A percentile compares a stretch with the other conserved stretches of the same genome.
phyloP scores from a whole-genome alignment of 2,329 filamentous ascomycete species.

The Penicillium paneum region DNA sequence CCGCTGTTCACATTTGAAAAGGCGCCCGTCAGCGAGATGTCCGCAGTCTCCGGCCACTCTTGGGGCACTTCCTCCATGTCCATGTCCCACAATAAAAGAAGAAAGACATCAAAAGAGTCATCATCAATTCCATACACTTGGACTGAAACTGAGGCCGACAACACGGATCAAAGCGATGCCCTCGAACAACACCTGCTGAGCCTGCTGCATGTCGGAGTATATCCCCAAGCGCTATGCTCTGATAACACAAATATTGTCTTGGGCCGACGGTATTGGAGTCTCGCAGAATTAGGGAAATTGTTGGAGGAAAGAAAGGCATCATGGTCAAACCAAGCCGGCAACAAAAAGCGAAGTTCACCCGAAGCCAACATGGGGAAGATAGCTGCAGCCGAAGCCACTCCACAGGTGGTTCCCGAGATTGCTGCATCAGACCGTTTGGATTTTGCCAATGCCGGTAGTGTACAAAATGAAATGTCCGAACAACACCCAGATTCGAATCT shows the following conservation, averaged over 20 bases:
- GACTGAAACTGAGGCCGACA: constrained; percentile 1
- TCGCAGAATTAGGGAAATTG: constrained; percentile 25
- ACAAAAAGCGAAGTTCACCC: background rate
- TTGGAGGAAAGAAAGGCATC: constrained; percentile 16
- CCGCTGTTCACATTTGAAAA: background rate
- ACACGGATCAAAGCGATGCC: background rate
- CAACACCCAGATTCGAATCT: background rate
- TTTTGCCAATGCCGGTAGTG: background rate
- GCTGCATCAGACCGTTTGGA: background rate
- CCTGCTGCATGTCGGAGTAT: constrained; percentile 17
- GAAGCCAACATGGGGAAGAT: background rate
- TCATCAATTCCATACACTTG: constrained; percentile 13
- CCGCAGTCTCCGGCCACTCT: too few relatives aligned
- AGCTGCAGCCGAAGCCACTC: background rate
- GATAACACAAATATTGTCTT: background rate
- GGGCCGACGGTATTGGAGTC: constrained; percentile 17
- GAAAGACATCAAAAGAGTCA: background rate
- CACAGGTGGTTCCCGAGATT: background rate
- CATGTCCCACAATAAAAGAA: background rate
- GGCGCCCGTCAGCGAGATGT: background rate
- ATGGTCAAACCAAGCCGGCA: constrained; percentile 7
- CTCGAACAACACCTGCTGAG: constrained; percentile 13
- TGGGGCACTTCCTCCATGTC: background rate
- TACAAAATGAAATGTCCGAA: background rate
- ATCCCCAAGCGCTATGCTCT: background rate